Base-by-base conservation (phyloP, 1,139 yeast species). In the Suhomyces wounanorum region DNA sequence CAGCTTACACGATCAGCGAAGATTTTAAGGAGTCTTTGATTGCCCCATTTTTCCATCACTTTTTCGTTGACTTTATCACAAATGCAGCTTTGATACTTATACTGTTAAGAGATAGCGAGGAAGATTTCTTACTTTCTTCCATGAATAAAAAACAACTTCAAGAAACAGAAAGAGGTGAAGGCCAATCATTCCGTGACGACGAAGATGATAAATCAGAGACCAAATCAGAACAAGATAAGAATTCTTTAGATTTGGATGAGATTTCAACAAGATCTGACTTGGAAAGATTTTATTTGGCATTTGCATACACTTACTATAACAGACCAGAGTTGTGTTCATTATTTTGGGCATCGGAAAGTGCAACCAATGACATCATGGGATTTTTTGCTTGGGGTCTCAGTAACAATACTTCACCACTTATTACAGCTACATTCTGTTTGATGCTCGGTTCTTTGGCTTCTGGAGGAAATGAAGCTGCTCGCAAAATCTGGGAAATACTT, bases 351-450 rank as follows among this genome's bases (percentile, higher is more conserved):
- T 89, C 87, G 52, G 79, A 84, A 17, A 85, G 81, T 46, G 52
- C 55, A 3, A 59, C 63, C 11, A 61, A 57, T 49, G 78, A 75
- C 47, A 59, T 74, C 11, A 78, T 83, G 59, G 97, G 97, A 0
- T 92, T 94, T 59, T 74, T 92, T 46, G 81, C 81, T 43, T 92
- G 98, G 98, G 96, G 96, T 0, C 78, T 95, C 4, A 83, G 85
- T 51, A 87, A 92, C 60, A 90, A 87, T 55, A 73, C 80, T 1
- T 89, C 94, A 13, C 86, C 95, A 7, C 73, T 91, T 49, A 90
- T 92, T 73, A 82, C 90, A 45, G 87, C 98, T 0, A 81, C 96
- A 0, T 91, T 87, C 60, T 84, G 94, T 56, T 77, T 89, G 52
- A 79, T 94, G 77, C 72, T 94, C 49, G 85, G 95, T 1, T 85